Evolutionary conservation across 495 filamentous ascomycete genomes (phyloP), one percentile per base, ranked within the genome.

Genomic region (Penicillium maclennaniae): DNA sequence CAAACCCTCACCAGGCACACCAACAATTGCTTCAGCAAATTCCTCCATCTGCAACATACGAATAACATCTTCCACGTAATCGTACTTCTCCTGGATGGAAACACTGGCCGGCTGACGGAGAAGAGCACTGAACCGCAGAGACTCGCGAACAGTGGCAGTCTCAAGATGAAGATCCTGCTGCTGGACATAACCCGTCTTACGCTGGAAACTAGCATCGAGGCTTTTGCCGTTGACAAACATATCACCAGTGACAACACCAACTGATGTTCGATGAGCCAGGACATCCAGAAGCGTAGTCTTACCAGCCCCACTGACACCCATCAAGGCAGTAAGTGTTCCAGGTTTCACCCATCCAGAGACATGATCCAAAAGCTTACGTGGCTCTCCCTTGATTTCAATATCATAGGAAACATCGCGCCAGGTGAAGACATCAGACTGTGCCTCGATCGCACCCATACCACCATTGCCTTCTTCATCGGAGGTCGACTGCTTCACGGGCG

Each of bases 101-200:
- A 69, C 57, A 12, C 54, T 56, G 9, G 61, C 81, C 9, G 91
- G 88, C 60, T 96, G 91, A 23, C 92, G 83, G n/a, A 96, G 80
- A 17, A 89, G 69, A 39, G 91, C 92, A 49, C 83, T 88, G 70
- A 97, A 97, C 43, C 79, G 78, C 21, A 97, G 75, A 21, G 90
- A 87, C 61, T 79, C 92, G 26, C 92, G 83, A 21, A 96, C 91
- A 6, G 92, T 97, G 0, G 85, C 79, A 0, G 90, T 93, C n/a
- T 84, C 75, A 15, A 93, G 73, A 68, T 95, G 91, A 15, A 97
- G 77, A 79, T 97, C 92, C 64, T 95, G 89, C 65, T 97, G 92
- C 59, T 97, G 88, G 17, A 92, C 91, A 59, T 96, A 97, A 6
- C 91, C 91, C 4, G 90, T 95, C 72, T 92, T 93, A 20, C 91